phyloP scores from a whole-genome alignment of 2,329 filamentous ascomycete genomes.

The Fusarium sp. region DNA sequence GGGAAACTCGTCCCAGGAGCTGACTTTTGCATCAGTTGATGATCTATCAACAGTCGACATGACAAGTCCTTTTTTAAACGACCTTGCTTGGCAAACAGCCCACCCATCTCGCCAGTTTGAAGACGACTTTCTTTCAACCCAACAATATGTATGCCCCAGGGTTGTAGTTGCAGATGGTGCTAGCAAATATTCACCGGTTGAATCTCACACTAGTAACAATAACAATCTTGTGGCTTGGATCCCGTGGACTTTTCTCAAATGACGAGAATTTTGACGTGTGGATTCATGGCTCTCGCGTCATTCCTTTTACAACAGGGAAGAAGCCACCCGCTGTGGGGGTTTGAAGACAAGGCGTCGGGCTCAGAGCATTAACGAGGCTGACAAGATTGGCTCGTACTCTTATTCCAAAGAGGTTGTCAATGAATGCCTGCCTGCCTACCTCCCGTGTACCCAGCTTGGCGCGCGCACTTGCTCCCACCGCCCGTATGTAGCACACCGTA shows the following conservation, averaged over 20 bases:
- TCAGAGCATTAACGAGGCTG: slow-evolving; percentile 21
- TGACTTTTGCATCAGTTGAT: slow-evolving; percentile 1
- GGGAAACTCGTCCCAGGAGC: not conserved
- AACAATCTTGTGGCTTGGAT: slow-evolving; percentile 10
- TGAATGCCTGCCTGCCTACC: not conserved
- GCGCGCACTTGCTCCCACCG: slow-evolving; percentile 30
- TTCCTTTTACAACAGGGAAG: slow-evolving; percentile 22
- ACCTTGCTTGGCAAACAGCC: slow-evolving; percentile 14
- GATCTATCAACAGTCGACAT: not conserved
- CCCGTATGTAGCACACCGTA: slow-evolving; percentile 24
- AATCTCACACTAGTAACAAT: not conserved
- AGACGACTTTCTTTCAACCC: not conserved
- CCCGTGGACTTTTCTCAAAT: slow-evolving; percentile 2
- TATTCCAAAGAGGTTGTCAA: not conserved
- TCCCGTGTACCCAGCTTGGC: slow-evolving; percentile 6
- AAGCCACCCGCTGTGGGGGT: slow-evolving; percentile 14
- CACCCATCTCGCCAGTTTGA: slow-evolving; percentile 12
- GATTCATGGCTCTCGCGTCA: slow-evolving; percentile 39
- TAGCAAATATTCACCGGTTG: not conserved
- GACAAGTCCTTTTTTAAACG: not conserved
- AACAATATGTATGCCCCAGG: not conserved
- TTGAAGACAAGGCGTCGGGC: not conserved
- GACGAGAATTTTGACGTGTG: slow-evolving; percentile 35
- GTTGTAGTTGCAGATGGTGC: not conserved
- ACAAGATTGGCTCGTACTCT: slow-evolving; percentile 14